These are phyloP conservation scores for Hypomontagnella submonticulosa DNA, from an alignment of 495 filamentous ascomycete genomes.

Conservation along the genomic window DNA sequence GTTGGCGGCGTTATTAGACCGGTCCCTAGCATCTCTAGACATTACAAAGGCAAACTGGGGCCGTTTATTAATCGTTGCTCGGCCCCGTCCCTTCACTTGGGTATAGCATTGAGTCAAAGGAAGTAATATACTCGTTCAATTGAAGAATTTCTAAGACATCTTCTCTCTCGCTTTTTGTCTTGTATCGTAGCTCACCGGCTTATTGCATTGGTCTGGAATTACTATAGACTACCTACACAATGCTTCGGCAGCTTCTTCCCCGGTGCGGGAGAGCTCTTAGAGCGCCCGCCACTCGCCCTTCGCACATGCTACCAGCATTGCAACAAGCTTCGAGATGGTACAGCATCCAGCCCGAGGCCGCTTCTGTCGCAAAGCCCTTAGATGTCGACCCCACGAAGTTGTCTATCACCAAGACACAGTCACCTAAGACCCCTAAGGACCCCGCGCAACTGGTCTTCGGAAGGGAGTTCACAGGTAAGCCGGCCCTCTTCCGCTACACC, in stretches of 20 bases:
- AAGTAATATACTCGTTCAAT: conserved; percentile 14
- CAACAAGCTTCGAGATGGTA: conserved; percentile 58
- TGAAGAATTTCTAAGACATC: background rate
- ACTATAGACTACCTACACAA: conserved; percentile 18
- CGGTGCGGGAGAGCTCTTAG: conserved; percentile 42
- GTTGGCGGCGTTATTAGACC: conserved; percentile 11
- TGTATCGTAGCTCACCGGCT: conserved; percentile 13
- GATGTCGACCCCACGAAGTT: conserved; percentile 82
- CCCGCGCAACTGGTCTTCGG: conserved; percentile 88
- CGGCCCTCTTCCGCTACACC: background rate
- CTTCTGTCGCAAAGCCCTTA: conserved; percentile 58
- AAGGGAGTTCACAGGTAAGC: conserved; percentile 82
- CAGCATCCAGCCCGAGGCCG: conserved; percentile 67
- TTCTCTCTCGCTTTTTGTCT: conserved; percentile 1
- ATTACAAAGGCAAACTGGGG: conserved; percentile 32
- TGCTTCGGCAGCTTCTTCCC: conserved; percentile 46
- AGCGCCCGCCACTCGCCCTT: conserved; percentile 23
- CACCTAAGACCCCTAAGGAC: conserved; percentile 77
- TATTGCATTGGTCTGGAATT: conserved; percentile 4
- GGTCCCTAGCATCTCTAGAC: background rate
- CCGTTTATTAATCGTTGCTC: conserved; percentile 24
- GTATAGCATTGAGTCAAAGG: conserved; percentile 23
- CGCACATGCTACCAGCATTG: conserved; percentile 28
- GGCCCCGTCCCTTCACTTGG: conserved; percentile 29
- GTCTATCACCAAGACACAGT: conserved; percentile 74